Evolutionary conservation across 2,329 filamentous ascomycete species (phyloP).

Genomic region (Microdochium bolleyi): DNA sequence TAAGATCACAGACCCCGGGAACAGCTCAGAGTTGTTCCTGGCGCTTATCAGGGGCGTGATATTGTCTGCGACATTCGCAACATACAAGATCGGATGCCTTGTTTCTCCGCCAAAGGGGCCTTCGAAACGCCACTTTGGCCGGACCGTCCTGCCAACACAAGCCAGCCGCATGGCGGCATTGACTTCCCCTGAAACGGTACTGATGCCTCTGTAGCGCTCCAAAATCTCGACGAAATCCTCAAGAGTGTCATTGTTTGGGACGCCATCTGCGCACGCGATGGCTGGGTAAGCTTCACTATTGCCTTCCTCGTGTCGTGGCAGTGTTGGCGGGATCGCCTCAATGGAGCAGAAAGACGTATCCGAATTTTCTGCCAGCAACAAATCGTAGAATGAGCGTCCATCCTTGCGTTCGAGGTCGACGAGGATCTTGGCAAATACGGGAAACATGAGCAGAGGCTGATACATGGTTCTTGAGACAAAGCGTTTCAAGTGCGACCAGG

Average conservation of each 20-base stretch:
- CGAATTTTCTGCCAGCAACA: slow-evolving; percentile 10
- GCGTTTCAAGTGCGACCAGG: slow-evolving; percentile 36
- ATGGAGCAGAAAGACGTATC: slow-evolving; percentile 18
- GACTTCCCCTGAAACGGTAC: slow-evolving; percentile 32
- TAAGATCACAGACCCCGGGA: slow-evolving; percentile 35
- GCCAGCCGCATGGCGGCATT: slow-evolving; percentile 27
- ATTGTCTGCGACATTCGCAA: slow-evolving; percentile 26
- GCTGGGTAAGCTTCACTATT: slow-evolving; percentile 33
- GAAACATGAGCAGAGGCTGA: slow-evolving; percentile 32
- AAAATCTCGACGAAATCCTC: slow-evolving; percentile 25
- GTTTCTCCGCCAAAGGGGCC: slow-evolving; percentile 22
- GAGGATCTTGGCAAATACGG: slow-evolving; percentile 32
- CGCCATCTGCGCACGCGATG: slow-evolving; percentile 36
- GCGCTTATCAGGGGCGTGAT: slow-evolving; percentile 22
- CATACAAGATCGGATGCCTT: slow-evolving; percentile 24
- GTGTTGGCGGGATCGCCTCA: slow-evolving; percentile 19
- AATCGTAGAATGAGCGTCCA: slow-evolving; percentile 31
- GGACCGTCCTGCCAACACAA: slow-evolving; percentile 20
- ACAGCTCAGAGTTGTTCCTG: slow-evolving; percentile 21
- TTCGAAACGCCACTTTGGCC: slow-evolving; percentile 19
- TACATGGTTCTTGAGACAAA: slow-evolving; percentile 35
- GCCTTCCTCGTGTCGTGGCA: slow-evolving; percentile 20
- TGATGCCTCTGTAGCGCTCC: slow-evolving; percentile 24
- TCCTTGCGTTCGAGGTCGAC: slow-evolving; percentile 34
- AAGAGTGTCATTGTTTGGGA: slow-evolving; percentile 18